Evolutionary conservation across 345 rosid genomes (phyloP).

Genomic region (Capsella bursapastoris): DNA sequence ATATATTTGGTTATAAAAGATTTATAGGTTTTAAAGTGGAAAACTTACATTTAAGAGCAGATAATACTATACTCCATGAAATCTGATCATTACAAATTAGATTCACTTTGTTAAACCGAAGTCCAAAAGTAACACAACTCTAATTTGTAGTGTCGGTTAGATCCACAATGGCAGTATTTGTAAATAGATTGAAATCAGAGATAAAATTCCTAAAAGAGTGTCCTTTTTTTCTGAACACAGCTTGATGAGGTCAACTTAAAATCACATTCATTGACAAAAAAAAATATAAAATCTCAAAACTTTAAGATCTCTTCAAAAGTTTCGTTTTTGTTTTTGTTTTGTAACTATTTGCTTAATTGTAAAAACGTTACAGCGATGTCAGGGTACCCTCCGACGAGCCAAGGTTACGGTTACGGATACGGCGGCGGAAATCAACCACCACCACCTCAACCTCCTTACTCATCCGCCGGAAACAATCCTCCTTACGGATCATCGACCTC

Average conservation of each 20-base stretch:
- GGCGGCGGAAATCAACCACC: slow-evolving; percentile 49
- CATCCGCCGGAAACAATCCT: slow-evolving; percentile 41
- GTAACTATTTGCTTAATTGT: background rate
- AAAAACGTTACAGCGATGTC: slow-evolving; percentile 33
- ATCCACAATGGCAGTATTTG: slow-evolving; percentile 30
- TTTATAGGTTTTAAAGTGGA: background rate
- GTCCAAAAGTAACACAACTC: background rate
- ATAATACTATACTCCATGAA: background rate
- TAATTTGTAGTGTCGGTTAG: slow-evolving; percentile 34
- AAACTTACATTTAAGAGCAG: background rate
- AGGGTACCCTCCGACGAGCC: slow-evolving; percentile 50
- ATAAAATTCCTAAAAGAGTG: background rate
- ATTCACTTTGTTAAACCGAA: background rate
- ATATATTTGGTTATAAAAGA: too few species aligned
- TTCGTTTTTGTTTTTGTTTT: background rate
- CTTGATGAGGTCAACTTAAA: slow-evolving; percentile 26
- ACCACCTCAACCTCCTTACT: slow-evolving; percentile 45
- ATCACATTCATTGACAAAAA: background rate
- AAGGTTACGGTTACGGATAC: slow-evolving; percentile 64
- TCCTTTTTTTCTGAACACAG: slow-evolving; percentile 12
- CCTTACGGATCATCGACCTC: slow-evolving; percentile 45
- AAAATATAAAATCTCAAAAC: background rate
- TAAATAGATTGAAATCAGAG: slow-evolving; percentile 14
- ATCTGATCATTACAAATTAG: background rate
- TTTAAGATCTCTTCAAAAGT: background rate